A percentile compares a stretch with the other conserved stretches of the same genome.
phyloP scores from a whole-genome alignment of 768 basidiomycete genomes.

The Tubosaeta sp. region DNA sequence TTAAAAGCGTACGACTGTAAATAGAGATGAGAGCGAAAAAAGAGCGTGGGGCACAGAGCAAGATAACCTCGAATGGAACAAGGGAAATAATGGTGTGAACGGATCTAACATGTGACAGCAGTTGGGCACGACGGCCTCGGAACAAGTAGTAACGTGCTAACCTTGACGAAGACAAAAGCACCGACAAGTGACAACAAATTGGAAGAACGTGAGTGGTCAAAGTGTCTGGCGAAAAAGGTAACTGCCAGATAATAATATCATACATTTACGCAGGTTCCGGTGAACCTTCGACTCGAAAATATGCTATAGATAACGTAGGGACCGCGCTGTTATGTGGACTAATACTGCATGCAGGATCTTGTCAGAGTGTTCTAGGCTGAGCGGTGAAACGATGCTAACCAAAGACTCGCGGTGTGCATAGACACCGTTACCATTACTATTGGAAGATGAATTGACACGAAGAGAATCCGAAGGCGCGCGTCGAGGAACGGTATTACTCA shows the following conservation, averaged over 20 bases:
- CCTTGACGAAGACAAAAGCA: background rate
- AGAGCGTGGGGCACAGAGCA: constrained; percentile 7
- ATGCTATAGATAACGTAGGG: constrained; percentile 26
- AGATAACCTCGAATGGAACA: constrained; percentile 8
- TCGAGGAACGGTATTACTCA: constrained; percentile 34
- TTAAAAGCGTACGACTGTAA: constrained; percentile 78
- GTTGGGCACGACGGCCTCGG: background rate
- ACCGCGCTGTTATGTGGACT: constrained; percentile 16
- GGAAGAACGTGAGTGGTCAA: constrained; percentile 3
- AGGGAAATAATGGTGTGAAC: constrained; percentile 5
- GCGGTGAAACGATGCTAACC: constrained; percentile 5
- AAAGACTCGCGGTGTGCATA: constrained; percentile 18
- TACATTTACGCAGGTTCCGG: constrained; percentile 20
- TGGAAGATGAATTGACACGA: constrained; percentile 9
- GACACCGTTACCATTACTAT: constrained; percentile 17
- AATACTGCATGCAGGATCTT: constrained; percentile 15
- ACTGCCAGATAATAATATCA: constrained; percentile 22
- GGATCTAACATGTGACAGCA: constrained; percentile 9
- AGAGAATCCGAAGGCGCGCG: constrained; percentile 18
- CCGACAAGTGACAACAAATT: constrained; percentile 2
- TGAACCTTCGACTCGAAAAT: constrained; percentile 14
- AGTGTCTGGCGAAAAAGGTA: constrained; percentile 10
- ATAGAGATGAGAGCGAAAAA: constrained; percentile 3
- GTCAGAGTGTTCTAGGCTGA: constrained; percentile 10
- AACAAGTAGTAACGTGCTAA: constrained; percentile 21